Conservation (phyloP, 2,329 filamentous ascomycete genomes). For the Colletotrichum acutatum region DNA sequence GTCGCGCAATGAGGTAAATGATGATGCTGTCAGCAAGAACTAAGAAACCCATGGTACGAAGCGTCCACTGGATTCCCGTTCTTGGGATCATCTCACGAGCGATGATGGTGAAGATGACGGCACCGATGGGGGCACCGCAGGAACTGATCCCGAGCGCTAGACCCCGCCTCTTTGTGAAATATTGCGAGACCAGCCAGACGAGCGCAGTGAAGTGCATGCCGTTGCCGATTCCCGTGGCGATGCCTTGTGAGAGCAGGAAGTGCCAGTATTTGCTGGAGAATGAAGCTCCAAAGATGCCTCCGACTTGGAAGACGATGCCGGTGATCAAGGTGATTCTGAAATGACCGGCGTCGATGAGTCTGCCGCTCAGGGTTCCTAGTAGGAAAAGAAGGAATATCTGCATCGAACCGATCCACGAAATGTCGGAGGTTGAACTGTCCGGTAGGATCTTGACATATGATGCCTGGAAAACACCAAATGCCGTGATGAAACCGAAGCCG, state of each 20-base stretch:
- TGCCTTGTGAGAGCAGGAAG: slow-evolving; percentile 60
- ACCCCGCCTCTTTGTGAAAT: slow-evolving; percentile 64
- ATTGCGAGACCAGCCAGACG: slow-evolving; percentile 68
- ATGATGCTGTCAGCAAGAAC: slow-evolving; percentile 69
- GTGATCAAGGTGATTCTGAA: slow-evolving; percentile 51
- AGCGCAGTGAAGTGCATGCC: slow-evolving; percentile 67
- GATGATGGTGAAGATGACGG: slow-evolving; percentile 62
- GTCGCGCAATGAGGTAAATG: slow-evolving; percentile 14
- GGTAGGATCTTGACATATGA: slow-evolving; percentile 50
- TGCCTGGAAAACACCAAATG: slow-evolving; percentile 57
- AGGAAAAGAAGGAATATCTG: slow-evolving; percentile 57
- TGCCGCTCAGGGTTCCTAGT: slow-evolving; percentile 55
- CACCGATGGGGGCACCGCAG: slow-evolving; percentile 64
- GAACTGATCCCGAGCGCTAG: slow-evolving; percentile 69
- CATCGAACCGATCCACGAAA: slow-evolving; percentile 59
- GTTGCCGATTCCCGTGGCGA: slow-evolving; percentile 62
- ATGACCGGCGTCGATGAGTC: slow-evolving; percentile 56
- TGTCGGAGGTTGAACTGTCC: slow-evolving; percentile 46
- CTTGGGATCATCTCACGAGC: slow-evolving; percentile 62
- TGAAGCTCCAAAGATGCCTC: slow-evolving; percentile 58
- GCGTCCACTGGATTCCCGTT: slow-evolving; percentile 69
- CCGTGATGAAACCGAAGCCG: slow-evolving; percentile 58
- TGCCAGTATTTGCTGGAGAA: slow-evolving; percentile 58
- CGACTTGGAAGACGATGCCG: slow-evolving; percentile 50
- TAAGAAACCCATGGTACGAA: slow-evolving; percentile 71